phyloP scores from a whole-genome alignment of 768 basidiomycete species.

The Termitomyces sp. region DNA sequence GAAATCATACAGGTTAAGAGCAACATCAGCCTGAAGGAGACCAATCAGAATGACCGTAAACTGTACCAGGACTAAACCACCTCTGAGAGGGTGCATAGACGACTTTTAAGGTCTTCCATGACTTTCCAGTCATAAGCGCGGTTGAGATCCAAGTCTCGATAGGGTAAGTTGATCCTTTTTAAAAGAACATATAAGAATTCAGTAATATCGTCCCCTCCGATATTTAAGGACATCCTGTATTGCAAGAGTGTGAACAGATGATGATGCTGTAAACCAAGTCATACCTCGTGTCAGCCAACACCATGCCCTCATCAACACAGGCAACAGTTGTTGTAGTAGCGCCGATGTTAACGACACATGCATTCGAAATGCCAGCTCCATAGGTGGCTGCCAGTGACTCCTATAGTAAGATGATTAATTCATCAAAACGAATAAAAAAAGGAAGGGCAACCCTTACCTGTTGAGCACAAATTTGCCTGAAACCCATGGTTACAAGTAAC shows the following conservation, averaged over 20 bases:
- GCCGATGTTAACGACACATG: conserved; percentile 95
- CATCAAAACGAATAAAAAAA: not conserved
- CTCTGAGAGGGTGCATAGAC: conserved; percentile 83
- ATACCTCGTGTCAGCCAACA: conserved; percentile 84
- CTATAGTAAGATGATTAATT: conserved; percentile 30
- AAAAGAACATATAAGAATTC: conserved; percentile 80
- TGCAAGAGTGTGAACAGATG: not conserved
- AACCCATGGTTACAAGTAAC: conserved; percentile 75
- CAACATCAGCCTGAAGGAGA: conserved; percentile 70
- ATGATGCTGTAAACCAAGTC: conserved; percentile 8
- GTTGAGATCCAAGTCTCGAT: conserved; percentile 73
- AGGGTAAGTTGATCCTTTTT: conserved; percentile 81
- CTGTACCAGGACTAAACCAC: conserved; percentile 37
- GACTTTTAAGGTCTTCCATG: conserved; percentile 86
- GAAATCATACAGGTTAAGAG: conserved; percentile 87
- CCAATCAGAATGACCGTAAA: not conserved
- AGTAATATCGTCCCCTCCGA: conserved; percentile 95
- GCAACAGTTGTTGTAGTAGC: conserved; percentile 79
- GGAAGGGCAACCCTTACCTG: conserved; percentile 49
- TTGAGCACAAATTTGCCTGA: conserved; percentile 89
- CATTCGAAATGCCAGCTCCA: conserved; percentile 90
- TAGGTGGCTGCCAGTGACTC: conserved; percentile 93
- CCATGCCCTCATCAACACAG: conserved; percentile 91
- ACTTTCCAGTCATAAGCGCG: conserved; percentile 83
- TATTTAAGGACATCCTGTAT: conserved; percentile 68